Evolutionary conservation across 2,329 filamentous ascomycete species (phyloP).

Genomic region (Verticillium tricorpus): DNA sequence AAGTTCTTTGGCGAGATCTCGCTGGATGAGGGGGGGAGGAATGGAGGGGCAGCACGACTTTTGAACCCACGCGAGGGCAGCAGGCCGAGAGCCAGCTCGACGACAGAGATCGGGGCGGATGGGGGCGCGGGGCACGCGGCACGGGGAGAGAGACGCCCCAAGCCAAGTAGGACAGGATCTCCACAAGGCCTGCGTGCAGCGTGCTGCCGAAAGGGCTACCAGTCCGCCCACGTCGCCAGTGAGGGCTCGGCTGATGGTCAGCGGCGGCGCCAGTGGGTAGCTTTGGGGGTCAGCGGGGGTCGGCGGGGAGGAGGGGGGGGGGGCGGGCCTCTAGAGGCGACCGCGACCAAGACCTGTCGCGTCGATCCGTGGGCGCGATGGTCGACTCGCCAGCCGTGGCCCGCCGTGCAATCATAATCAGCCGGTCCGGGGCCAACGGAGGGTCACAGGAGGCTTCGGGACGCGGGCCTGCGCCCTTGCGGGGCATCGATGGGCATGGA

Average conservation of each 20-base stretch:
- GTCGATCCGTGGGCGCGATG: not conserved
- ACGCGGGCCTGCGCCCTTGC: not conserved
- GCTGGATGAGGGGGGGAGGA: not conserved
- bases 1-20: too few relatives aligned
- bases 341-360: not conserved
- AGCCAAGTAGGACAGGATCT: not conserved
- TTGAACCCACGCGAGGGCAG: not conserved
- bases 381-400: not conserved
- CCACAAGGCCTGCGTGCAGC: not conserved
- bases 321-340: not conserved
- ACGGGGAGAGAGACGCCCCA: not conserved
- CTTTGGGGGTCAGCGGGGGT: not conserved
- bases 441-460: not conserved
- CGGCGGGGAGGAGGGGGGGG: too few relatives aligned
- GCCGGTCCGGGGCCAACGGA: not conserved
- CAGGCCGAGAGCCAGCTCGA: not conserved
- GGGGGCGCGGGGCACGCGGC: not conserved
- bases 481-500: not conserved
- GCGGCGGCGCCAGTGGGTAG: not conserved
- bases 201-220: too few relatives aligned
- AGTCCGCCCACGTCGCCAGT: not conserved
- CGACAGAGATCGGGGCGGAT: not conserved
- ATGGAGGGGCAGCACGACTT: not conserved
- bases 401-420: not conserved
- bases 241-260: slow-evolving; percentile 1